These are phyloP conservation scores for Recurvomyces mirabilis DNA, from an alignment of 495 filamentous ascomycete species.

Conservation along the genomic window DNA sequence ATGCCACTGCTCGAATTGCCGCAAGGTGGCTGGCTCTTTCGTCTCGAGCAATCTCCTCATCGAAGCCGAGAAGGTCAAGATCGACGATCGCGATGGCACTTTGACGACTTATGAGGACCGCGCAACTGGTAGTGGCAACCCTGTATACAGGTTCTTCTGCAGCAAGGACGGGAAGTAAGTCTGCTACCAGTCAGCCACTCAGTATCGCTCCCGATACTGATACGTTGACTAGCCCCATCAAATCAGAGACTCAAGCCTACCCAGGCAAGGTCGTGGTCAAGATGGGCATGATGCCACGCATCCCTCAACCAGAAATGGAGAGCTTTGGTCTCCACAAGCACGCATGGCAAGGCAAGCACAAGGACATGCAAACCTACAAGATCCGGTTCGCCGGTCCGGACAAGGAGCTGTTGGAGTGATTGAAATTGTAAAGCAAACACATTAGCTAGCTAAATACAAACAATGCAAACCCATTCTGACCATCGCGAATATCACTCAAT, in stretches of 20 bases:
- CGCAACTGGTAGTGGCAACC: constrained; percentile 31
- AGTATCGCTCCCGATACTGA: not conserved
- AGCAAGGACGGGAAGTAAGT: constrained; percentile 32
- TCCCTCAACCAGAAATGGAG: constrained; percentile 34
- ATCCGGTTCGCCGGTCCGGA: constrained; percentile 18
- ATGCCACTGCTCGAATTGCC: constrained; percentile 31
- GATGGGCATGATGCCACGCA: constrained; percentile 35
- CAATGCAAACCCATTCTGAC: too few relatives aligned
- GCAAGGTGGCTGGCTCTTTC: constrained; percentile 35
- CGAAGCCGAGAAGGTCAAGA: constrained; percentile 31
- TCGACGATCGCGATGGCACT: constrained; percentile 30
- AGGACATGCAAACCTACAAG: constrained; percentile 18
- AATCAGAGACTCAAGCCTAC: constrained; percentile 24
- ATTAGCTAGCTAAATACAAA: too few relatives aligned
- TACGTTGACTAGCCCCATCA: constrained; percentile 28
- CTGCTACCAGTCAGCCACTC: not conserved
- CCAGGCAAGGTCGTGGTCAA: constrained; percentile 32
- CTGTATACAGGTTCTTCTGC: constrained; percentile 34
- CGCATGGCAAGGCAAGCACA: constrained; percentile 27
- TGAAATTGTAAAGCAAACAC: too few relatives aligned
- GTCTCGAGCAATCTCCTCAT: constrained; percentile 31
- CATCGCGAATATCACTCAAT: too few relatives aligned
- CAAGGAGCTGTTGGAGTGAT: constrained; percentile 9
- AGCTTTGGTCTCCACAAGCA: constrained; percentile 29
- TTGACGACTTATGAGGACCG: constrained; percentile 30